phyloP scores from a whole-genome alignment of 2,329 filamentous ascomycete species.

The Byssochlamys sp. region DNA sequence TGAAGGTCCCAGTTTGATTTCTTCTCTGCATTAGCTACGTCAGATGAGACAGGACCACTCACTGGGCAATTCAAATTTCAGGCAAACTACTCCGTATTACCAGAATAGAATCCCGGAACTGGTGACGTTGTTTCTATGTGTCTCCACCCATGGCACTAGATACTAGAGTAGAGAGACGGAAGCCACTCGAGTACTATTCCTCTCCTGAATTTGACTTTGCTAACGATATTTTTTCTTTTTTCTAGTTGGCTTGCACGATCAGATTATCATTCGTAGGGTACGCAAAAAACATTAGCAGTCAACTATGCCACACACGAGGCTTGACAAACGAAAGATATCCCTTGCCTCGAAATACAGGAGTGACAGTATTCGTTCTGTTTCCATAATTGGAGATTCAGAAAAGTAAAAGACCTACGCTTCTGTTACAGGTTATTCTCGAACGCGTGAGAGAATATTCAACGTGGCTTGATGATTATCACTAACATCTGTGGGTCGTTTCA shows the following conservation, averaged over 20 bases:
- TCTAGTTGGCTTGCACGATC: background rate
- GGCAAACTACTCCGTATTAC: background rate
- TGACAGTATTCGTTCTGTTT: too few relatives aligned
- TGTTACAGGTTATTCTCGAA: background rate
- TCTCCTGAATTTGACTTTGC: background rate
- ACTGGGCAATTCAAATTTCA: background rate
- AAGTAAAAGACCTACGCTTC: too few relatives aligned
- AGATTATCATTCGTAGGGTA: too few relatives aligned
- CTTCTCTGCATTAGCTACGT: background rate
- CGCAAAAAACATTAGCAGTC: too few relatives aligned
- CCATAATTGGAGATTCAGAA: too few relatives aligned
- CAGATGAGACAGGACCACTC: background rate
- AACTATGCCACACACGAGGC: background rate
- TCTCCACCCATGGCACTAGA: background rate
- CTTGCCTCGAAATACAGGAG: too few relatives aligned
- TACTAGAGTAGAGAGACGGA: background rate
- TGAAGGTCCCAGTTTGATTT: background rate
- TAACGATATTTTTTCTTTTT: background rate
- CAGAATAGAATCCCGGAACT: background rate
- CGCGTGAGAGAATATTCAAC: background rate
- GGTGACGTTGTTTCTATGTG: background rate
- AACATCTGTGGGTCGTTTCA: background rate
- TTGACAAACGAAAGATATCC: background rate
- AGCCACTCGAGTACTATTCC: background rate
- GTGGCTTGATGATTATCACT: background rate